Percentiles rank a stretch among this genome's conserved stretches.
Conservation (phyloP, 2,329 filamentous ascomycete genomes). For the Xylaria sp. region DNA sequence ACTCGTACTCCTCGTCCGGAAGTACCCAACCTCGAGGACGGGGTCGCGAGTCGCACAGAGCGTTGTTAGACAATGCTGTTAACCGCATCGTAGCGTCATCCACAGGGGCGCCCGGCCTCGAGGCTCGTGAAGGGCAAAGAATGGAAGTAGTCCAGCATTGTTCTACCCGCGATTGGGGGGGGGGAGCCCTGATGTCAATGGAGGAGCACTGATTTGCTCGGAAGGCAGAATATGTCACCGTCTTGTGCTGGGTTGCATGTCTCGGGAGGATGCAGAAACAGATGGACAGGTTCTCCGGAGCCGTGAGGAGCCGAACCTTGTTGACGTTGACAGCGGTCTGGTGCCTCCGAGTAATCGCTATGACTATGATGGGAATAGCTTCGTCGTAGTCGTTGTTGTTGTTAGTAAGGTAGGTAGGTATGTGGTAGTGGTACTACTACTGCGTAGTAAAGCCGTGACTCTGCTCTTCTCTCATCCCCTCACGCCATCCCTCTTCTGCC, state of each 20-base stretch:
- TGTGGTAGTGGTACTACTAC: background rate
- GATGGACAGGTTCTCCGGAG: constrained; percentile 13
- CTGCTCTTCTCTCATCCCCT: background rate
- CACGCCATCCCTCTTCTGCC: background rate
- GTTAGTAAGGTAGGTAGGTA: no score
- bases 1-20: no score
- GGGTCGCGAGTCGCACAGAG: background rate
- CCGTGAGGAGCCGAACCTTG: constrained; percentile 15
- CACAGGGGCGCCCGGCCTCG: constrained; percentile 2
- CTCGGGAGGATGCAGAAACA: constrained; percentile 18
- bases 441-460: background rate
- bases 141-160: constrained; percentile 8
- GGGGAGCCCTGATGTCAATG: constrained; percentile 1
- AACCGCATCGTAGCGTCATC: constrained; percentile 15
- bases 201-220: constrained; percentile 12
- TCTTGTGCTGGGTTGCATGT: constrained; percentile 13
- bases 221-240: constrained; percentile 14
- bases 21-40: background rate
- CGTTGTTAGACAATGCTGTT: constrained; percentile 13
- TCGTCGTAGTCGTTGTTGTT: no score
- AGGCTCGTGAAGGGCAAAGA: constrained; percentile 12
- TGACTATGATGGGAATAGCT: background rate
- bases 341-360: background rate
- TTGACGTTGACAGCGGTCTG: constrained; percentile 3
- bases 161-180: constrained; percentile 13